Evolutionary conservation across 768 basidiomycete genomes (phyloP), one percentile per base, ranked within the genome.

Genomic region (Pulveroboletus ravenelii): DNA sequence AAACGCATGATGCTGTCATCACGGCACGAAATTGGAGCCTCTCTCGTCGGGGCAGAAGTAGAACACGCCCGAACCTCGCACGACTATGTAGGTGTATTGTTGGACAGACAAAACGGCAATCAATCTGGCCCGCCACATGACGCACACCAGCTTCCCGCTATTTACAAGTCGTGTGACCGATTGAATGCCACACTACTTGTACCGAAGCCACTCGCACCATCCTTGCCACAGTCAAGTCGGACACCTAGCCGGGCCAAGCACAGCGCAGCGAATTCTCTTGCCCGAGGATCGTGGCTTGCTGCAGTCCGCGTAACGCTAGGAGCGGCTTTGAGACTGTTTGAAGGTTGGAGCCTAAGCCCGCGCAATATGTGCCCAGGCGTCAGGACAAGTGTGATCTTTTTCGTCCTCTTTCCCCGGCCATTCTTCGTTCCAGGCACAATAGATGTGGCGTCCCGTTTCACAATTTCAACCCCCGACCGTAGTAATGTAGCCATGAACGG

Each of bases 281-380:
- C 49, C 42, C 41, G 50, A 38, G 39, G 51, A 20, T 53, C 49
- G 36, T 14, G 47, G 23, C 36, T 38, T 32, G 15, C 40, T 47
- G 41, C 31, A 37, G 30, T 34, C 39, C 51, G 57, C 6, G 47
- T 30, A 13, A 2, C 39, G 49, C 27, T 32, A 30, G 51, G 40
- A 12, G 31, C 35, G 30, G 6, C 17, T 18, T 46, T 57, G 20
- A 38, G 13, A 37, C n/a, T 42, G 41, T 48, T 48, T 35, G 50
- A 27, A 17, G 44, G 6, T 41, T 50, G 56, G 15, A 57, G 41
- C 15, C 55, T 53, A 34, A 75, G 50, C 31, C 72, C 74, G n/a
- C 72, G 70, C 43, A 73, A 45, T 38, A 76, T 47, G 50, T 76
- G 74, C 30, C 67, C 59, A 3, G 73, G 74, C 1, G 73, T 72